Conservation (phyloP, 176 grass and related monocot species). For the Oryza australiensis region DNA sequence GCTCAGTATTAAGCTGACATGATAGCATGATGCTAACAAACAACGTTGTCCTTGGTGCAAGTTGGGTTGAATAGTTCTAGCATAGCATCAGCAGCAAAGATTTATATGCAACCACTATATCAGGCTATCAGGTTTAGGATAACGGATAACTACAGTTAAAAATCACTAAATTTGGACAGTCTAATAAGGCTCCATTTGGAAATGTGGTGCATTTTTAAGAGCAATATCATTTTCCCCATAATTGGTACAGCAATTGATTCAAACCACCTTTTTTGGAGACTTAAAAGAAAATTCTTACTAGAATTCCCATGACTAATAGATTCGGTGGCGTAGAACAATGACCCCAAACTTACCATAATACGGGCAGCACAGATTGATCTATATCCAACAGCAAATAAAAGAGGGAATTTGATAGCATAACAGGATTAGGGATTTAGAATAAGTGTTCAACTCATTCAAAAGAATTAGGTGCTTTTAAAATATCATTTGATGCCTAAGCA, state of each 20-base stretch:
- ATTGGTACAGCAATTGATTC: background rate
- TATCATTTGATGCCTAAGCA: background rate
- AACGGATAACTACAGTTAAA: background rate
- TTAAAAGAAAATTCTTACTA: no score
- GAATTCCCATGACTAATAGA: no score
- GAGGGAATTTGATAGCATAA: background rate
- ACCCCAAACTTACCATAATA: background rate
- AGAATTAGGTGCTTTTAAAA: background rate
- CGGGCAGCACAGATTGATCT: background rate
- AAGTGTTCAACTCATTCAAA: background rate
- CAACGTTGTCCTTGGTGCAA: background rate
- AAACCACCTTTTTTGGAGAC: background rate
- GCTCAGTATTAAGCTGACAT: conserved; percentile 3
- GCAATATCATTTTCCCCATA: background rate
- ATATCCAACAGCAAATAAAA: conserved; percentile 3
- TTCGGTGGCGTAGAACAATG: background rate
- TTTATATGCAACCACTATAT: background rate
- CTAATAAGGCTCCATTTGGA: background rate
- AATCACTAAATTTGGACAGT: background rate
- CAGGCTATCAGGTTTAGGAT: background rate
- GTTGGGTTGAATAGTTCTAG: background rate
- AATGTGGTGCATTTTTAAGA: background rate
- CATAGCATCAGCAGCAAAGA: conserved; percentile 4
- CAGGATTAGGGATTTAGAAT: no score
- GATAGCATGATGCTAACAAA: background rate